Base-by-base conservation (phyloP, 228 moss, liverwort and hornwort genomes). In the Sphagnum magellanicum region DNA sequence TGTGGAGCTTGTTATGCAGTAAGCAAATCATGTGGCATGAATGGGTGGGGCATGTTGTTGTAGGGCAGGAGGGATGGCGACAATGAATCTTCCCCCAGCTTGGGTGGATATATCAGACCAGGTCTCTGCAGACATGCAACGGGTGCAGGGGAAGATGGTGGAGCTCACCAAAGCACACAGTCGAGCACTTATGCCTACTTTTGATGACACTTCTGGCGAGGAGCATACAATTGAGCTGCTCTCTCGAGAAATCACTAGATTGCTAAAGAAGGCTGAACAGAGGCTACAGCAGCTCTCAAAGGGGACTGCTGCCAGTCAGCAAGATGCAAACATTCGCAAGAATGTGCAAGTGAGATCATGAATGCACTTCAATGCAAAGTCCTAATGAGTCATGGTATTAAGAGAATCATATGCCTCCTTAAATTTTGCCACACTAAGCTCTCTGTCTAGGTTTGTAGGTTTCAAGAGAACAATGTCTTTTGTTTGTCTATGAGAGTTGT, bases 101-200 rank as follows among this genome's bases (percentile, higher is more conserved):
- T 93, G 93, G 93, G 90, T 93, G 67, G 93, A 93, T 77, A 87
- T 93, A 64, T 93, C 90, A 65, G 90, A 93, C 70, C 84, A 93
- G 67, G 88, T 93, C 61, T 83, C 90, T 6, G 79, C 88, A 68
- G 93, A 93, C 66, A 93, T 93, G 88, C 84, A 75, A 75, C 81
- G 68, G 73, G 84, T 79, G 63, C 88, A 78, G 69, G 76, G 76
- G 62, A 93, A 90, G 79, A 88, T 93, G 87, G 57, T 84, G 67
- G 93, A 93, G 76, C 79, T 93, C 63, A 87, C 93, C 46, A 93
- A 93, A 76, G 85, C 88, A 65, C 81, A 93, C 64, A 81, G 90
- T 72, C 84, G 88, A 71, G 90, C 93, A 48, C 81, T 93, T 67
- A 93, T 93, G 90, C 90, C 90, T 65, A 83, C 88, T 50, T 93